Conservation (phyloP, 2,329 filamentous ascomycete species). For the Aspergillus neoniger region DNA sequence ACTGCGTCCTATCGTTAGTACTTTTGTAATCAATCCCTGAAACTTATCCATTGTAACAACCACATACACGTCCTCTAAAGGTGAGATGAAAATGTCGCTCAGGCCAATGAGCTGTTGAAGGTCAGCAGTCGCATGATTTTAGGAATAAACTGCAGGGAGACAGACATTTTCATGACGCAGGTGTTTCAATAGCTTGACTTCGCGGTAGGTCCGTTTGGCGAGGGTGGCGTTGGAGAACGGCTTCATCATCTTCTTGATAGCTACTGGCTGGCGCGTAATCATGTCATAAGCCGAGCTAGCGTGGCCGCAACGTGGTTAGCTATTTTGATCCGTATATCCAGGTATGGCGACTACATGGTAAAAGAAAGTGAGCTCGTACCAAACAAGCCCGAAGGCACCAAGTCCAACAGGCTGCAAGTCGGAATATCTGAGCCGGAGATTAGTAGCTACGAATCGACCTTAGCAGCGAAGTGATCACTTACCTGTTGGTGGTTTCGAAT, state of each 20-base stretch:
- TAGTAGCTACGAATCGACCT: constrained; percentile 6
- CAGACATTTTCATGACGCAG: constrained; percentile 91
- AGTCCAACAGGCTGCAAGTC: constrained; percentile 98
- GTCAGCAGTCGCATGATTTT: constrained; percentile 13
- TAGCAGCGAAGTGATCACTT: background rate
- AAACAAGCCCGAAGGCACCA: constrained; percentile 97
- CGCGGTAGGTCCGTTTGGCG: constrained; percentile 94
- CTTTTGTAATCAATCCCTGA: too few relatives aligned
- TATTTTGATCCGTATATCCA: background rate
- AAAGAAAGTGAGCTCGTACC: constrained; percentile 57
- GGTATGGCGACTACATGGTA: background rate
- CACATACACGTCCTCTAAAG: constrained; percentile 89
- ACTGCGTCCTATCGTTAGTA: constrained; percentile 51
- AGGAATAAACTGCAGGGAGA: constrained; percentile 8
- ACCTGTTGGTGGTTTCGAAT: constrained; percentile 98
- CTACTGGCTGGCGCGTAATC: constrained; percentile 92
- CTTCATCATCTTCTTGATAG: constrained; percentile 99
- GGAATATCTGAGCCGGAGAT: constrained; percentile 69
- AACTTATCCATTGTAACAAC: constrained; percentile 40
- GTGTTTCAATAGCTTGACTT: constrained; percentile 96
- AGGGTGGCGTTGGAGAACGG: constrained; percentile 97
- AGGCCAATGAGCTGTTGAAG: constrained; percentile 82
- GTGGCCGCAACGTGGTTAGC: background rate
- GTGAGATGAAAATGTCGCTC: constrained; percentile 99
- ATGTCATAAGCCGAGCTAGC: constrained; percentile 91